Percentiles rank a stretch among this genome's conserved stretches.
Conservation (phyloP, 2,329 filamentous ascomycete species). For the Xylogone sp. region DNA sequence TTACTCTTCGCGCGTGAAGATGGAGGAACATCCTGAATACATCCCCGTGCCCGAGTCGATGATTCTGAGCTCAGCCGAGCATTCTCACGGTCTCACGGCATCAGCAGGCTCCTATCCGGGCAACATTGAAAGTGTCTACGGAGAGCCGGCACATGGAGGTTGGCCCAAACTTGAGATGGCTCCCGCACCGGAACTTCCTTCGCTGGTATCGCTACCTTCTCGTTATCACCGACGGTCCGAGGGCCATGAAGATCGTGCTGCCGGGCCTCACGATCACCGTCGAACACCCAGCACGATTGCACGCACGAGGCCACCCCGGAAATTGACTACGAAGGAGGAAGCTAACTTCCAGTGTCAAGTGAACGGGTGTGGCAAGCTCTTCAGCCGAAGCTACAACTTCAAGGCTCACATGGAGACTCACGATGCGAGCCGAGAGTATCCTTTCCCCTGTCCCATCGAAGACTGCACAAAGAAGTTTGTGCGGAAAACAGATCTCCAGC, state of each 20-base stretch:
- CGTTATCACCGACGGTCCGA: conserved; percentile 23
- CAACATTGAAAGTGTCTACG: conserved; percentile 24
- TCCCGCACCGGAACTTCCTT: conserved; percentile 19
- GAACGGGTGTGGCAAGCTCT: conserved; percentile 70
- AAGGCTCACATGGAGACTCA: conserved; percentile 85
- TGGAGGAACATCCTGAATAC: conserved; percentile 28
- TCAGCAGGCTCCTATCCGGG: conserved; percentile 21
- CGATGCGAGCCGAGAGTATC: conserved; percentile 67
- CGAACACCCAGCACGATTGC: conserved; percentile 18
- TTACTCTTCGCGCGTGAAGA: conserved; percentile 27
- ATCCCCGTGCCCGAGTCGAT: conserved; percentile 16
- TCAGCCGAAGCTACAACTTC: conserved; percentile 82
- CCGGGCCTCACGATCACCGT: conserved; percentile 14
- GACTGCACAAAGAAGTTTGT: conserved; percentile 75
- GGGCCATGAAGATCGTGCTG: conserved; percentile 14
- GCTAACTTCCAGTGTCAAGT: conserved; percentile 68
- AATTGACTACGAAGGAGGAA: conserved; percentile 62
- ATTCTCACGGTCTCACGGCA: conserved; percentile 16
- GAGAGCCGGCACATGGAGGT: conserved; percentile 18
- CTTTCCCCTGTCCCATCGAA: conserved; percentile 61
- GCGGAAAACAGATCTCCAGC: conserved; percentile 72
- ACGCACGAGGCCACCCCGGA: conserved; percentile 35
- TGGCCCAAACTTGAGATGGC: conserved; percentile 26
- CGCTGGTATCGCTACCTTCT: conserved; percentile 20
- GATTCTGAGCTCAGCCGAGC: conserved; percentile 22